phyloP scores from a whole-genome alignment of 169 alveolate species.

The Plasmodium billcollinsi region DNA sequence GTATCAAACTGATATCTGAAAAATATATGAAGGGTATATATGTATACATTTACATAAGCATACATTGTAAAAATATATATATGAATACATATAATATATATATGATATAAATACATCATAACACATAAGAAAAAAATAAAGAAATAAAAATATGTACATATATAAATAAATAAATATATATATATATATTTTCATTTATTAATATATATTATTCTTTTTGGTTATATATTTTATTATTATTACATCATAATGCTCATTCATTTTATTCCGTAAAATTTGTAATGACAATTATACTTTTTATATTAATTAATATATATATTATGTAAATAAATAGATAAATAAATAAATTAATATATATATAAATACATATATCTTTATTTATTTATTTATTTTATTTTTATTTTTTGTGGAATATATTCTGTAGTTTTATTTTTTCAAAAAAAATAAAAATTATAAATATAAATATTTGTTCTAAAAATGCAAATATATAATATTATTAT shows the following conservation, averaged over 20 bases:
- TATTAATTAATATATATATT: no score
- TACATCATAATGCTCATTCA: conserved; percentile 77
- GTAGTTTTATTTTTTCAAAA: no score
- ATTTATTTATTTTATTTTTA: neutral
- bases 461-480: no score
- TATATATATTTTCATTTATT: neutral
- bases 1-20: neutral
- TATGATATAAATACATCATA: neutral
- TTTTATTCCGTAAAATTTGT: conserved; percentile 2
- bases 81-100: neutral
- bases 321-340: no score
- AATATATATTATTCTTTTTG: conserved; percentile 8
- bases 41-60: no score
- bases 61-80: conserved; percentile 8
- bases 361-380: neutral
- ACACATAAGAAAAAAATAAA: neutral
- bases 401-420: no score
- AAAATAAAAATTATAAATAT: no score
- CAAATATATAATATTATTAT: no score
- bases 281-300: no score
- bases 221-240: conserved; percentile 13
- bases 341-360: neutral
- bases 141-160: neutral
- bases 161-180: neutral
- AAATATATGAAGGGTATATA: no score